Conservation (phyloP, 2,329 filamentous ascomycete species). For the Alternaria dauci region DNA sequence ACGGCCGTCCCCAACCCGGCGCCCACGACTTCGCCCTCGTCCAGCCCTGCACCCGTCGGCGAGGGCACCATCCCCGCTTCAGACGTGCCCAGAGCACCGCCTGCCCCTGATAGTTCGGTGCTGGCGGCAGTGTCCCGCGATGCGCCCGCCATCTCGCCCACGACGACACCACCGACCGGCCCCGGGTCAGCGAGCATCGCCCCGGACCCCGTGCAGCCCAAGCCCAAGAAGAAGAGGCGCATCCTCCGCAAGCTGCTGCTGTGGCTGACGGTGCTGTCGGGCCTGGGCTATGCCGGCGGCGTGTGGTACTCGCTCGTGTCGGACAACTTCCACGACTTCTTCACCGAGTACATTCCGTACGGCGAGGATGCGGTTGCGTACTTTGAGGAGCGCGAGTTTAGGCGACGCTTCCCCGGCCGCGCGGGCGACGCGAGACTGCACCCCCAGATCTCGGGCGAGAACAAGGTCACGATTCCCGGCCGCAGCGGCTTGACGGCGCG, state of each 20-base stretch:
- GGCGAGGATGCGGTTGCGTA: conserved; percentile 95
- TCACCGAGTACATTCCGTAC: conserved; percentile 94
- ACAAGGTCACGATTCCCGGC: conserved; percentile 81
- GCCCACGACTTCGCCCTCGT: conserved; percentile 25
- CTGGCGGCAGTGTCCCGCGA: conserved; percentile 26
- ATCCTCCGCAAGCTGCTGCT: conserved; percentile 77
- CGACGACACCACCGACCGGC: conserved; percentile 52
- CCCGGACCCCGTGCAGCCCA: conserved; percentile 54
- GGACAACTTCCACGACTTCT: conserved; percentile 99
- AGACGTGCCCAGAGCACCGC: conserved; percentile 58
- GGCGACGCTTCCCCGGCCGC: conserved; percentile 75
- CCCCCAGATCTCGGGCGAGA: conserved; percentile 63
- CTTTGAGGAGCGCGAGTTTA: conserved; percentile 93
- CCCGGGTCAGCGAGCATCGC: conserved; percentile 54
- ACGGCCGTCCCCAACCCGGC: conserved; percentile 49
- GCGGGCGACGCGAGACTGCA: conserved; percentile 52
- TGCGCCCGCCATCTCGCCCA: conserved; percentile 43
- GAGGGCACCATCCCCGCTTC: conserved; percentile 58
- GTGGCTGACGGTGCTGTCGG: conserved; percentile 77
- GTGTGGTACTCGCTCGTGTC: conserved; percentile 92
- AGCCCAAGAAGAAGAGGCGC: conserved; percentile 70
- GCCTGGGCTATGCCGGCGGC: conserved; percentile 83
- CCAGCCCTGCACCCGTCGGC: conserved; percentile 32
- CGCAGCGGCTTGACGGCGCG: conserved; percentile 87
- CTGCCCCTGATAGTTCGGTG: conserved; percentile 52